Evolutionary conservation across 2,329 filamentous ascomycete species (phyloP), one percentile per base, ranked within the genome.

Genomic region (Curvularia spicifera): DNA sequence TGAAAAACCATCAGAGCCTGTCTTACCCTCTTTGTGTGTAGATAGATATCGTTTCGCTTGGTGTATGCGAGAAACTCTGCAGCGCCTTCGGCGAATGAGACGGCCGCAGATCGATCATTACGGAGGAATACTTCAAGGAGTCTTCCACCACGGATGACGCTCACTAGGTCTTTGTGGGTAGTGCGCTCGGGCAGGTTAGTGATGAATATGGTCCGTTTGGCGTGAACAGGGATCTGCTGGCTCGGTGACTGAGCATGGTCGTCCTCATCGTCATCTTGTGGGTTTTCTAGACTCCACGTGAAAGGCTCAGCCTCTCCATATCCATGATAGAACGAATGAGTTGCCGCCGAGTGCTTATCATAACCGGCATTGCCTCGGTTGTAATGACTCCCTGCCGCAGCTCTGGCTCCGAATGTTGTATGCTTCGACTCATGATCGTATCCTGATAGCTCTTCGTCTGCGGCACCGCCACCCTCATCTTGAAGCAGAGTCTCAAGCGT

Each of bases 71-170:
- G 81, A 71, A 92, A 95, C 0, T 84, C 82, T 56, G 66, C 64
- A 20, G 82, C 79, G 33, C 84, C 84, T 50, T 87, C 81, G 6
- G 91, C 79, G 71, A 95, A 95, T 0, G 91, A 91, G 1, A 95
- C 81, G 42, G 82, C 84, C 4, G 86, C 89, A 44, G 79, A 80
- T 31, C 84, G 84, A 51, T 91, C 87, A 42, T 83, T 71, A 31
- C 86, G 85, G 47, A 93, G 66, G 65, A 84, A 89, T 40, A 94
- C 79, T 62, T 92, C 89, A 10, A 93, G 75, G 10, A 96, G 67
- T 62, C 85, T 81, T 1, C 91, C 91, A 24, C 91, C 91, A 57
- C 88, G 86, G 51, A 95, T 78, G 10, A 83, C 82, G 22, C 82
- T 81, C 3, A 84, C 82, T 57, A 95, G 78, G 61, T 95, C 90